A percentile compares a stretch with the other conserved stretches of the same genome.
These are phyloP conservation scores for Aspergillus sp. DNA, from an alignment of 2,329 filamentous ascomycete species.

Conservation along the genomic window DNA sequence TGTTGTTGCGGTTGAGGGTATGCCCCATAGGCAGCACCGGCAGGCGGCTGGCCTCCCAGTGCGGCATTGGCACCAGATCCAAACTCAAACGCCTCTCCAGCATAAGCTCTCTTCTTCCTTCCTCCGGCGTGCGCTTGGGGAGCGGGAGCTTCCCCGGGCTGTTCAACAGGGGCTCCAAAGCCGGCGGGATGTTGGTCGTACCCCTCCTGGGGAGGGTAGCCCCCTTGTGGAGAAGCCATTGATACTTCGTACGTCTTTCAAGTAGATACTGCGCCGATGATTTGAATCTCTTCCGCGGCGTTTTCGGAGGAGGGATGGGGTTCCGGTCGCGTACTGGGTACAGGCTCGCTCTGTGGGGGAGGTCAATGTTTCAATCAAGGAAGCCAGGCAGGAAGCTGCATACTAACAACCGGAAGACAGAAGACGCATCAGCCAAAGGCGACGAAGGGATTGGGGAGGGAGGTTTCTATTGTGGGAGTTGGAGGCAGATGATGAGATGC, in stretches of 20 bases:
- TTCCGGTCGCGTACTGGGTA: conserved; percentile 17
- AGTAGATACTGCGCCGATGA: neutral
- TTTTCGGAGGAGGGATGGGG: conserved; percentile 7
- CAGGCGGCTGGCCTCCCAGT: conserved; percentile 49
- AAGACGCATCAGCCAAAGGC: neutral
- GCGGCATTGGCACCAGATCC: conserved; percentile 80
- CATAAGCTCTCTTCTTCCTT: conserved; percentile 88
- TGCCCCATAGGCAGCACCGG: conserved; percentile 61
- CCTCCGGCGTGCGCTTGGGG: conserved; percentile 37
- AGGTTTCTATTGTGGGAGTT: conserved; percentile 10
- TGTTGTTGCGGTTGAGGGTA: conserved; percentile 57
- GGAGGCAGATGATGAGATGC: conserved; percentile 16
- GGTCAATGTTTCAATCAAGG: conserved; percentile 20
- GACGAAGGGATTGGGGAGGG: neutral
- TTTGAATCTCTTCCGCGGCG: neutral
- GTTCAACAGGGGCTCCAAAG: conserved; percentile 41
- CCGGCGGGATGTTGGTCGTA: conserved; percentile 43
- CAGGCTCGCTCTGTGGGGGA: conserved; percentile 22
- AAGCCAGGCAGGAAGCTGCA: conserved; percentile 12
- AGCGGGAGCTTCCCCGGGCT: conserved; percentile 30
- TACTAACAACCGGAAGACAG: conserved; percentile 19
- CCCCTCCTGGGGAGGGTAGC: conserved; percentile 52
- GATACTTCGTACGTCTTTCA: conserved; percentile 15
- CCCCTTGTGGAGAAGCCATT: conserved; percentile 55
- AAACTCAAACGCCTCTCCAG: conserved; percentile 91